Evolutionary conservation across 2,329 filamentous ascomycete species (phyloP), one percentile per base, ranked within the genome.

Genomic region (Stachybotrys echinatus): DNA sequence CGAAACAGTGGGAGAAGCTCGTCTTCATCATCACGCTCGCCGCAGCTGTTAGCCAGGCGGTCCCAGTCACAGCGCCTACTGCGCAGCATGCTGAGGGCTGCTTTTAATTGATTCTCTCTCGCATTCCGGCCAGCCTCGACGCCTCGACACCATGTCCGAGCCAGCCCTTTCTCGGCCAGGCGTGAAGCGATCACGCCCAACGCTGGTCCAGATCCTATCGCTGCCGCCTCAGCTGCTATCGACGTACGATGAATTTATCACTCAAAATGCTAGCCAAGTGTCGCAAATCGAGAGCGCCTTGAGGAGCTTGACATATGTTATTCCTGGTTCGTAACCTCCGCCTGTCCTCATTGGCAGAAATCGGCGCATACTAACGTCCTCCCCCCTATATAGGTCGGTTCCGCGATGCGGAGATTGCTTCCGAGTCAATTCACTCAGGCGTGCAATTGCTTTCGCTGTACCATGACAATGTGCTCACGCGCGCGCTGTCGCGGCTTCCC

Each of bases 251-350:
- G 86, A 94, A 56, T 96, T 97, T 72, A 92, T 99, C 74, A 88
- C 89, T 54, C 94, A 92, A 73, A 99, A 99, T 68, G 85, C 91
- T 53, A 87, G 90, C 63, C 90, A 95, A 52, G 91, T 99, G 48
- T 89, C 90, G 46, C 92, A 96, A 73, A 92, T 99, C 55, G 94
- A 99, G 74, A 95, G 89, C 55, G 90, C 91, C 14, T 74, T 99
- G 63, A 84, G 94, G 38, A 96, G 91, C 23, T 73, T 99, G 56
- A 96, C 92, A 45, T 99, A 99, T 67, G 91, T 99, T 57, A 94
- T 97, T 46, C 94, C 92, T 51, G 92, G 88, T 84, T 65, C 50
- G 65, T 48, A 20, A 4, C 42, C 12, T 34, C 17, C 14, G 31
- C 7, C 31, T 45, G 23, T 7, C n/a, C 18, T 38, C 45, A 14